phyloP scores from a whole-genome alignment of 176 grass and related monocot species.

The Stipa capillata region DNA sequence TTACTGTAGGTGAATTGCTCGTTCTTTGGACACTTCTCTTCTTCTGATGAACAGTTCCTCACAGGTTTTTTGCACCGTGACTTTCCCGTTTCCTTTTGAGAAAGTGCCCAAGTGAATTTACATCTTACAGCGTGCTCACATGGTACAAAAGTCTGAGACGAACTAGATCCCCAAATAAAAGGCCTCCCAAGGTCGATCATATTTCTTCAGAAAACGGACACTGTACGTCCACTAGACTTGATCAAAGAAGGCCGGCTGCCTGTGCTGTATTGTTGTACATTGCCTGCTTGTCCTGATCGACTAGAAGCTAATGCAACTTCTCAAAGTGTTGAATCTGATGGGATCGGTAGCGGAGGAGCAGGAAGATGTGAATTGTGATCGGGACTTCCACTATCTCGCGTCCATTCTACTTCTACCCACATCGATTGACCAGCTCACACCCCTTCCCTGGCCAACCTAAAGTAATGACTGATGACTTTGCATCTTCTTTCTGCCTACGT shows the following conservation, averaged over 20 bases:
- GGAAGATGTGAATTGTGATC: background rate
- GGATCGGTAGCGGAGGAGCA: background rate
- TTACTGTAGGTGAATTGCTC: background rate
- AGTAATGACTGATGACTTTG: background rate
- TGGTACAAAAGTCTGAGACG: background rate
- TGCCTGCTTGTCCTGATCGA: background rate
- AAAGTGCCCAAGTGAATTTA: background rate
- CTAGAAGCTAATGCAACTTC: background rate
- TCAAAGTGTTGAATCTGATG: background rate
- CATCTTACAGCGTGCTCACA: background rate
- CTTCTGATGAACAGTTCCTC: background rate
- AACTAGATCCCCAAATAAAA: background rate
- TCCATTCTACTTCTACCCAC: background rate
- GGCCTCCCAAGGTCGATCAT: background rate
- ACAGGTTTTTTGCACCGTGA: background rate
- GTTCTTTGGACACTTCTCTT: background rate
- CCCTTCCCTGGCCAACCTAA: too few relatives aligned
- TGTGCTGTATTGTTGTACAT: background rate
- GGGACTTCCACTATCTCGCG: background rate
- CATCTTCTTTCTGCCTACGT: background rate
- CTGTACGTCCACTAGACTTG: background rate
- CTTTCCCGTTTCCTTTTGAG: background rate
- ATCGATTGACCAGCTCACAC: conserved; percentile 16
- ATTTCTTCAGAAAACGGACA: background rate
- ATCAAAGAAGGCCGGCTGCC: background rate